Evolutionary conservation across 305 asterid species (phyloP), one percentile per base, ranked within the genome.

Genomic region (Fraxinus floribunda): DNA sequence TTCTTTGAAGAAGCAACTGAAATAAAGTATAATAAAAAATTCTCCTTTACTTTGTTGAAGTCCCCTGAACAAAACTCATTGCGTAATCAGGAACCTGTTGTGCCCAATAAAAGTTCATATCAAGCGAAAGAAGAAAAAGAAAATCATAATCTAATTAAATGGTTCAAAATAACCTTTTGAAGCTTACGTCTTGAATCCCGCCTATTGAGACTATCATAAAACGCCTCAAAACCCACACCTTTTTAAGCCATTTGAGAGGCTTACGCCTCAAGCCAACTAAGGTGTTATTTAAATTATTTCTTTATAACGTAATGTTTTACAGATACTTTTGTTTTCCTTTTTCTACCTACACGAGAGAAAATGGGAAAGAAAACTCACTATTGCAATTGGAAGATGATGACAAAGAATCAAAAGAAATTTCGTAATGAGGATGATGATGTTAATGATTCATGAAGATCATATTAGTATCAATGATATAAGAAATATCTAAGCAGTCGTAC

Each of bases 11-110:
- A 30, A 70, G 41, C 4, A 13, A 29, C 10, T 70, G 7, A 66
- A 66, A 66, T 13, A 39, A 35, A 16, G 46, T n/a, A 38, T 7
- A 24, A 75, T n/a, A 7, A 18, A 11, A 39, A 35, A 11, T 16
- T 41, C 0, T 64, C 29, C 44, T 30, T 11, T 90, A 90, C 92
- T 91, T 91, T 68, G 87, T 46, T 5, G 94, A 91, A 34, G 18
- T 75, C 35, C 94, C 94, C 0, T 49, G 34, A 1, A 88, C 91
- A 7, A 90, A 96, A 1, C 79, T 72, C 93, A 96, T 89, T 0
- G 98, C 97, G 76, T 94, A 96, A 44, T 96, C 94, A 7, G 98
- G 99, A 1, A 91, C 94, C 94, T 90, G 84, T 5, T 11, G 44
- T 8, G 57, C 5, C 15, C 4, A 62, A 20, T 9, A 85, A 29